Evolutionary conservation across 441 rosid genomes (phyloP).

Genomic region (Syzygium syzygioides): DNA sequence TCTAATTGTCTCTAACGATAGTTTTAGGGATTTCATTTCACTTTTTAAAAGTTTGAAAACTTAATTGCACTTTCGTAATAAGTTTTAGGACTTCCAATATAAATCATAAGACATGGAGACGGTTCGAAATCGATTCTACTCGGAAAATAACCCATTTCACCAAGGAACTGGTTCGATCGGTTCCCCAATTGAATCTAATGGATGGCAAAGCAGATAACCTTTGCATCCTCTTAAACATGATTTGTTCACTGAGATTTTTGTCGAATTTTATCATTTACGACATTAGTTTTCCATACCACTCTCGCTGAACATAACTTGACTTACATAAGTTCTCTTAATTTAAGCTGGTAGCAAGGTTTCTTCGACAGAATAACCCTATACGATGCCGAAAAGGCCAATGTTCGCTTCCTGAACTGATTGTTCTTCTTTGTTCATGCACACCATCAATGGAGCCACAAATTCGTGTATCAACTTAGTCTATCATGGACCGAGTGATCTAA

Average conservation of each 20-base stretch:
- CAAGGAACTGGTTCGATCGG: background rate
- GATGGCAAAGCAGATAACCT: background rate
- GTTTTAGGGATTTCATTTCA: background rate
- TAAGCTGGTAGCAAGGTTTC: background rate
- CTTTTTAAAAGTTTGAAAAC: no score
- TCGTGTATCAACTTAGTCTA: background rate
- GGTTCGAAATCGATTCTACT: background rate
- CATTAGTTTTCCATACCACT: background rate
- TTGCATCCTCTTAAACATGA: background rate
- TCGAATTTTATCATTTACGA: background rate
- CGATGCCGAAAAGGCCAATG: background rate
- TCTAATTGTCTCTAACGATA: accelerated
- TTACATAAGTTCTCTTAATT: background rate
- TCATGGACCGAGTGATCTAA: background rate
- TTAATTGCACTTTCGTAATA: no score
- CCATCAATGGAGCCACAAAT: background rate
- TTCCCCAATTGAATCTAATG: background rate
- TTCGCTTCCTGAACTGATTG: background rate
- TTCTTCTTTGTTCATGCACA: background rate
- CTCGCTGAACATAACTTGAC: background rate
- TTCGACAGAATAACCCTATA: background rate
- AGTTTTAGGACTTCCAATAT: no score
- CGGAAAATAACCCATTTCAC: background rate
- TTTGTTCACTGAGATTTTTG: background rate
- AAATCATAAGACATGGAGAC: background rate